Evolutionary conservation across 1,139 yeast species (phyloP).

Genomic region (Magnusiomyces starmeri): DNA sequence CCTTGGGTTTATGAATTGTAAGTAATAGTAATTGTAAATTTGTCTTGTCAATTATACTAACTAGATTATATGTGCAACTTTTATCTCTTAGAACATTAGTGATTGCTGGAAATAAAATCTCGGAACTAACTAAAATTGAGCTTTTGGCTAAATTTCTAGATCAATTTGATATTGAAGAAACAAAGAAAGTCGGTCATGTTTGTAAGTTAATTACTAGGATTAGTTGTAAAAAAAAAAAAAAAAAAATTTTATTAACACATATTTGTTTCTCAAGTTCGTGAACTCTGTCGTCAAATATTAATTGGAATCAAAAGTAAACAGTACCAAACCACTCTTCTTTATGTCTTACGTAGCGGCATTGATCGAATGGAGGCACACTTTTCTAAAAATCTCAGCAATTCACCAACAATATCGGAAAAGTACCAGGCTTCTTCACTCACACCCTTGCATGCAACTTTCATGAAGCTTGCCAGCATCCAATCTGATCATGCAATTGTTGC

Average conservation of each 20-base stretch:
- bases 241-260: background rate
- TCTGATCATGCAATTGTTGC: constrained; percentile 2
- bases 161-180: constrained; percentile 4
- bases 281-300: constrained; percentile 1
- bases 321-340: constrained; percentile 9
- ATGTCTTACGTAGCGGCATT: constrained; percentile 7
- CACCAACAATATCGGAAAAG: background rate
- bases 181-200: constrained; percentile 1
- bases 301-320: constrained; percentile 2
- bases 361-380: background rate
- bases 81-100: background rate
- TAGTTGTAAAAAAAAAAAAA: too few species aligned
- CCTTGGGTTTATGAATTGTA: constrained; percentile 9
- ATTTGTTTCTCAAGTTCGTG: constrained; percentile 4
- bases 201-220: constrained; percentile 10
- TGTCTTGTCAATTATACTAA: background rate
- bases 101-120: background rate
- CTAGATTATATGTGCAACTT: too few species aligned
- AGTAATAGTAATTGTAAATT: background rate
- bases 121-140: constrained; percentile 1
- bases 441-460: constrained; percentile 14
- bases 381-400: background rate
- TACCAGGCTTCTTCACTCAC: constrained; percentile 6
- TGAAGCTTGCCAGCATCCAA: constrained; percentile 7
- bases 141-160: constrained; percentile 4